A percentile compares a stretch with the other conserved stretches of the same genome.
Evolutionary conservation across 352 stramenopile species (phyloP).

Genomic region (Globisporangium nunn): DNA sequence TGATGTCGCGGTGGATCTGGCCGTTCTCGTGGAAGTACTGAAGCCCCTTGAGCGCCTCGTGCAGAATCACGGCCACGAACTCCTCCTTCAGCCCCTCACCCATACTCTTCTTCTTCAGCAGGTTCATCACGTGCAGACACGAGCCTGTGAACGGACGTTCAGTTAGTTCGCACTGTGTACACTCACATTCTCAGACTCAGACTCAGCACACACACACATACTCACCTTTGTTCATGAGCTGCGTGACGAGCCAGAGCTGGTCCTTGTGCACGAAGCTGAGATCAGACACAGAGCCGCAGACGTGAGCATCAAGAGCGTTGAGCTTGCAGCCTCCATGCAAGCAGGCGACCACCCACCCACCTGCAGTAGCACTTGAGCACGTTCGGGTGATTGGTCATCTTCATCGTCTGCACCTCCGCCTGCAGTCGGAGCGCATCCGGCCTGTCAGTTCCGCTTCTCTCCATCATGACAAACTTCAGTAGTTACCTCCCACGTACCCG

Average conservation of each 20-base stretch:
- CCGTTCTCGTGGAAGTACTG: constrained; percentile 99
- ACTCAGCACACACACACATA: neutral
- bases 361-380: constrained; percentile 96
- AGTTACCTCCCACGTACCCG: constrained; percentile 32
- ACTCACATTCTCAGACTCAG: too few species aligned
- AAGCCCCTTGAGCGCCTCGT: constrained; percentile 95
- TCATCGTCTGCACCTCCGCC: constrained; percentile 97
- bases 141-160: constrained; percentile 44
- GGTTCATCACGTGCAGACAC: constrained; percentile 96
- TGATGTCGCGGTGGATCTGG: constrained; percentile 98
- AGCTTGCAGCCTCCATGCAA: neutral
- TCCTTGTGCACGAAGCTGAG: constrained; percentile 94
- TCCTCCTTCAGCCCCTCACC: constrained; percentile 90
- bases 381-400: constrained; percentile 97
- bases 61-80: constrained; percentile 96
- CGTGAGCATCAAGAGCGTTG: neutral
- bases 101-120: constrained; percentile 87
- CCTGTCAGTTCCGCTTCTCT: neutral
- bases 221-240: constrained; percentile 97
- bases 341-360: constrained; percentile 7
- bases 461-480: too few species aligned
- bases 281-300: neutral
- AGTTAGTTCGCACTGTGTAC: neutral
- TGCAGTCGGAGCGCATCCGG: constrained; percentile 11
- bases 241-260: constrained; percentile 98